Evolutionary conservation across 495 filamentous ascomycete species (phyloP).

Genomic region (Articulospora tetracladia): DNA sequence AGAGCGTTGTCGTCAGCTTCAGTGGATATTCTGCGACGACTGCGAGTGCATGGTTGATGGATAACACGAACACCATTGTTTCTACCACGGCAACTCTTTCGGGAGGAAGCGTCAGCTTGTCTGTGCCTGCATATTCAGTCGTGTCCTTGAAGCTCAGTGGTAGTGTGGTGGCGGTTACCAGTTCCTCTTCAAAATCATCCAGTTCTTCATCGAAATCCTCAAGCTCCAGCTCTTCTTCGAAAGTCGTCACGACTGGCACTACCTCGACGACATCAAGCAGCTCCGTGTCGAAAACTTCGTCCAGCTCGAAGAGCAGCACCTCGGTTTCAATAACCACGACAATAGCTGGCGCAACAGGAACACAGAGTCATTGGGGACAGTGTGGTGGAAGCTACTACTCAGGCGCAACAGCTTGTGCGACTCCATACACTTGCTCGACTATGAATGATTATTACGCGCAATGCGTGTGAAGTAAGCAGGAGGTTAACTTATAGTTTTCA

Average conservation of each 20-base stretch:
- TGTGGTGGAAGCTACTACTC: background rate
- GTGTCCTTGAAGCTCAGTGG: background rate
- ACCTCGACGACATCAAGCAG: background rate
- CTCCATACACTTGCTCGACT: background rate
- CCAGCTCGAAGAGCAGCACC: background rate
- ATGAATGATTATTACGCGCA: background rate
- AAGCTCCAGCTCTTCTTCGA: background rate
- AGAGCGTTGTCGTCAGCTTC: conserved; percentile 19
- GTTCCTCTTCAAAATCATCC: background rate
- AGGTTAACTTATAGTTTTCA: background rate
- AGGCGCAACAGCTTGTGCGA: background rate
- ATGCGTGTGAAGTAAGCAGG: background rate
- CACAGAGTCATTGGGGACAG: background rate
- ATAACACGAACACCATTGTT: background rate
- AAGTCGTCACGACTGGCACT: background rate
- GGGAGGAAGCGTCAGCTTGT: background rate
- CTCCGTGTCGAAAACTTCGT: background rate
- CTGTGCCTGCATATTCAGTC: background rate
- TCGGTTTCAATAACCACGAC: background rate
- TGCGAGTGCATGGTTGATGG: conserved; percentile 1
- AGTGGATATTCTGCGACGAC: background rate
- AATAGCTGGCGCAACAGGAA: background rate
- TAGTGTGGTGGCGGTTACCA: background rate
- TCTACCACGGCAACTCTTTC: background rate
- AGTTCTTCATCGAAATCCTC: background rate